phyloP scores from a whole-genome alignment of 768 basidiomycete genomes.

The Russula ochroleuca region DNA sequence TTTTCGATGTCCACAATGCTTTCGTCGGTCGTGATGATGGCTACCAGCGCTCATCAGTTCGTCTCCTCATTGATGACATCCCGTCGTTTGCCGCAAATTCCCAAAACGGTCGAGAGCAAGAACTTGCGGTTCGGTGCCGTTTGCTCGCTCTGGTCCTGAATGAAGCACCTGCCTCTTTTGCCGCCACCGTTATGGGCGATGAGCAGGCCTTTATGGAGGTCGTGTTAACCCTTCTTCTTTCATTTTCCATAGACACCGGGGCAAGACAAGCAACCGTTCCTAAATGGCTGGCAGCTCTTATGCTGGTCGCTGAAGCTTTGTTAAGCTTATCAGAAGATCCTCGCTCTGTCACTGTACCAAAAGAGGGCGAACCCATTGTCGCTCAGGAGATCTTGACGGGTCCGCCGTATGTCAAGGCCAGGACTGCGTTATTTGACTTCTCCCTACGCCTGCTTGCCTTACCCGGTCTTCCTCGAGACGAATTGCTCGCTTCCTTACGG shows the following conservation, averaged over 20 bases:
- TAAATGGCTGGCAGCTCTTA: slow-evolving; percentile 81
- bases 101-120: slow-evolving; percentile 67
- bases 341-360: slow-evolving; percentile 56
- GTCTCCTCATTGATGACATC: slow-evolving; percentile 73
- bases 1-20: slow-evolving; percentile 83
- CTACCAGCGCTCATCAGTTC: slow-evolving; percentile 62
- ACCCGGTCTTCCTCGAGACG: slow-evolving; percentile 66
- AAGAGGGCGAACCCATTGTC: slow-evolving; percentile 61
- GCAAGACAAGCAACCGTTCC: slow-evolving; percentile 57
- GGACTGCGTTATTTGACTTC: slow-evolving; percentile 67
- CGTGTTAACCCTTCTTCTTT: slow-evolving; percentile 61
- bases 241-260: slow-evolving; percentile 48
- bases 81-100: slow-evolving; percentile 60
- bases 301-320: slow-evolving; percentile 82
- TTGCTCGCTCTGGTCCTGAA: slow-evolving; percentile 79
- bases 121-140: slow-evolving; percentile 76
- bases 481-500: slow-evolving; percentile 75
- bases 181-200: slow-evolving; percentile 41
- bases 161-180: slow-evolving; percentile 62
- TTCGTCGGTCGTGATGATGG: slow-evolving; percentile 63
- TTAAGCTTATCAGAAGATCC: slow-evolving; percentile 75
- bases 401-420: slow-evolving; percentile 57
- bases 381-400: slow-evolving; percentile 52
- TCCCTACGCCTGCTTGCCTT: slow-evolving; percentile 66
- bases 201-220: slow-evolving; percentile 60